Base-by-base conservation (phyloP, 352 stramenopile species). In the Blastocystis sp. region DNA sequence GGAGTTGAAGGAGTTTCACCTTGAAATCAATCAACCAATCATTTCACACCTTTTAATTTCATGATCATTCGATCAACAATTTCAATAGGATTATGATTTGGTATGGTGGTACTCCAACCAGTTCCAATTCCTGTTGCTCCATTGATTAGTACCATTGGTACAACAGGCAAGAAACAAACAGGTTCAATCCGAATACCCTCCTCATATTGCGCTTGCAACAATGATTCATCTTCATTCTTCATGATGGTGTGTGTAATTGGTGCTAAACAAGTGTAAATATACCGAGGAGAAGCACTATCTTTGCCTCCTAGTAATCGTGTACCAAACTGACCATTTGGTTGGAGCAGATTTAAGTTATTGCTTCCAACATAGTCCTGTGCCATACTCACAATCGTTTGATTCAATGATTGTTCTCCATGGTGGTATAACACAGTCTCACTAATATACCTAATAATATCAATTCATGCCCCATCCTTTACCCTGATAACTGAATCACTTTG, bases 401-500 rank as follows among this genome's bases (percentile, higher is more conserved):
- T 93, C 7, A 99, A 90, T 24, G 95, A 98, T 59, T 92, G 93
- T 89, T 99, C 97, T 46, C 97, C 97, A 90, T 99, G 97, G 89
- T 99, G 97, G 89, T 99, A 99, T 2, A 96, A 27, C 11, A 65
- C 71, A 6, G 71, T 65, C n/a, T 83, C 71, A 16, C 42, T 65
- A 29, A 96, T 51, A 91, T 65, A 83, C 27, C 65, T 77, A 51
- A 0, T 27, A 32, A 21, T n/a, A n/a, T 21, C 24, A 93, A 88
- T 93, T 95, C 94, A 88, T 95, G 93, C 71, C 98, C 94, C 69
- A 93, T 96, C 56, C 97, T 95, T 88, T 98, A 99, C 52, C 97
- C 97, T 5, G 96, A 96, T 32, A 99, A 93, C 89, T 99, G 97
- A 11, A 96, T 96, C 12, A 99, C 97, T 89, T 99, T 99, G 67